These are phyloP conservation scores for Diaporthe amygdali DNA, from an alignment of 2,329 filamentous ascomycete genomes.

Conservation along the genomic window DNA sequence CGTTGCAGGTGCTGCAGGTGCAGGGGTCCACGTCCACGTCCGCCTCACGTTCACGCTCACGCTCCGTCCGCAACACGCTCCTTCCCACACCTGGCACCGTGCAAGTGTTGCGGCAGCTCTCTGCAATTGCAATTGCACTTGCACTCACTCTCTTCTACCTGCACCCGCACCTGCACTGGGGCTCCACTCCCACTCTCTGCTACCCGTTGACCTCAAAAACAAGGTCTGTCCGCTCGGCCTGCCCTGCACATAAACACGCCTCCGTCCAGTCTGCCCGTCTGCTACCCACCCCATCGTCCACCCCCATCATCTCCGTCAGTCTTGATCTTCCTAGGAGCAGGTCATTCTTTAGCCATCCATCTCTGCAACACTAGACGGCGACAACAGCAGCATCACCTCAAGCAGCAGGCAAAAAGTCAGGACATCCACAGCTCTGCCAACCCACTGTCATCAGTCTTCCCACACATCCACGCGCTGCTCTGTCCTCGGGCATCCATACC, in stretches of 20 bases:
- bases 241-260: constrained; percentile 19
- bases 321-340: constrained; percentile 18
- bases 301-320: constrained; percentile 10
- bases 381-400: constrained; percentile 9
- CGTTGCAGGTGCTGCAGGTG: constrained; percentile 9
- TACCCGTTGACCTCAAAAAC: constrained; percentile 19
- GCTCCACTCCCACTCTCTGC: constrained; percentile 14
- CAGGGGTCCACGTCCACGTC: constrained; percentile 19
- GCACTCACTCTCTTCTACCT: background rate
- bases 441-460: background rate
- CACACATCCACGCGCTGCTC: constrained; percentile 4
- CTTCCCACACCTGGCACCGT: constrained; percentile 10
- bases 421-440: constrained; percentile 6
- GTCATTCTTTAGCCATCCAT: constrained; percentile 9
- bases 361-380: constrained; percentile 7
- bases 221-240: constrained; percentile 19
- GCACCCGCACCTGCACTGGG: background rate
- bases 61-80: constrained; percentile 20
- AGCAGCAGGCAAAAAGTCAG: background rate
- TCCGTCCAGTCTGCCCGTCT: constrained; percentile 15
- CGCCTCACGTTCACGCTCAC: constrained; percentile 7
- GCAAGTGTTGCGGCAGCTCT: constrained; percentile 4
- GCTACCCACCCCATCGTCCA: constrained; percentile 4
- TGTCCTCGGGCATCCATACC: constrained; percentile 1
- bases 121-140: background rate